These are phyloP conservation scores for Lasiodiplodia hormozganensis DNA, from an alignment of 2,329 filamentous ascomycete genomes.

Conservation along the genomic window DNA sequence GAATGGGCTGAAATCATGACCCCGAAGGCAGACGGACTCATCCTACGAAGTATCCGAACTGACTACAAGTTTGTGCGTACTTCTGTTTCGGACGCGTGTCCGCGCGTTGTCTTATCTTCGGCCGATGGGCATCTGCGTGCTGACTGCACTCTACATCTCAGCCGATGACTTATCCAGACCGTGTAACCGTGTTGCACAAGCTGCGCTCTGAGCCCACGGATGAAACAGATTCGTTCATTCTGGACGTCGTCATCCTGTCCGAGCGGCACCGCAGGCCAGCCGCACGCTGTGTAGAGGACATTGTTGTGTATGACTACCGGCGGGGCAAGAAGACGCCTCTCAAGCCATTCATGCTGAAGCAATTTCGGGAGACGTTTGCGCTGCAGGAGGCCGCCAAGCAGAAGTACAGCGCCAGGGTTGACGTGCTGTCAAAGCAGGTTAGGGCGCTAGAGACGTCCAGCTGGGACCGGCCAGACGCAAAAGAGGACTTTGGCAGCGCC, in stretches of 20 bases:
- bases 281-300: constrained; percentile 77
- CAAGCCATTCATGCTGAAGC: constrained; percentile 66
- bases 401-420: constrained; percentile 61
- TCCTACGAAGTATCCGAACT: constrained; percentile 78
- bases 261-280: constrained; percentile 75
- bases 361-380: constrained; percentile 65
- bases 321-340: constrained; percentile 63
- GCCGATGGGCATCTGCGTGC: constrained; percentile 18
- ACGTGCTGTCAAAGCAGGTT: constrained; percentile 64
- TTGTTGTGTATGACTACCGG: constrained; percentile 78
- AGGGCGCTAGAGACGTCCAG: constrained; percentile 71
- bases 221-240: constrained; percentile 61
- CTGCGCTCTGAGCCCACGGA: constrained; percentile 62
- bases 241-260: constrained; percentile 73
- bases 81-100: constrained; percentile 10
- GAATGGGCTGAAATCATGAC: constrained; percentile 75
- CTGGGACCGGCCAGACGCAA: constrained; percentile 75
- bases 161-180: constrained; percentile 83
- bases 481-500: constrained; percentile 66
- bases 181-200: constrained; percentile 83
- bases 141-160: constrained; percentile 30
- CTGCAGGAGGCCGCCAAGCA: constrained; percentile 66
- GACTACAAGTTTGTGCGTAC: constrained; percentile 84
- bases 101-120: constrained; percentile 29
- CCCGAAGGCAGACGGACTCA: constrained; percentile 72